Evolutionary conservation across 2,329 filamentous ascomycete genomes (phyloP).

Genomic region (Beauveria pseudobassiana): DNA sequence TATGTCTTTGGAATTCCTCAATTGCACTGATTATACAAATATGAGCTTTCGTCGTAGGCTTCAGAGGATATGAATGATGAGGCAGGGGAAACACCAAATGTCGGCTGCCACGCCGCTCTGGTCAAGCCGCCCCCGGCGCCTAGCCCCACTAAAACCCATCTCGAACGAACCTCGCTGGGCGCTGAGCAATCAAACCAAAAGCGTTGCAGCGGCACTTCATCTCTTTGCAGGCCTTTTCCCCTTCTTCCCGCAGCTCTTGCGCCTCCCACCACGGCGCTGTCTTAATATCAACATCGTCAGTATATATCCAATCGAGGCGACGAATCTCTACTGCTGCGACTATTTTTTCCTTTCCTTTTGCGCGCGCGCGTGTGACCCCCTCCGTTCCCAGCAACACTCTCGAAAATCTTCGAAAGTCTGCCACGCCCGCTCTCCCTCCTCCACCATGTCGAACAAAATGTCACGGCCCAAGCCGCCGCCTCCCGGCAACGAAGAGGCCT

Average conservation of each 20-base stretch:
- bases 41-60: background rate
- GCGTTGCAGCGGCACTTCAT: background rate
- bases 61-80: background rate
- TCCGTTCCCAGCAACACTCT: background rate
- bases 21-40: background rate
- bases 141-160: constrained; percentile 9
- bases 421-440: background rate
- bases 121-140: background rate
- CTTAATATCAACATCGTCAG: background rate
- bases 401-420: background rate
- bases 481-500: constrained; percentile 81
- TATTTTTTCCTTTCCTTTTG: background rate
- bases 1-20: background rate
- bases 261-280: constrained; percentile 5
- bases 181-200: background rate
- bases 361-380: background rate
- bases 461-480: constrained; percentile 62
- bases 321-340: background rate
- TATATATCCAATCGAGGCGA: background rate
- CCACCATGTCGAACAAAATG: constrained; percentile 35
- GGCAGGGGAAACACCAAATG: background rate
- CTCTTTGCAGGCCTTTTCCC: background rate
- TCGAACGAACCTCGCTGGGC: background rate
- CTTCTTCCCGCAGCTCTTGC: constrained; percentile 1
- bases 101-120: background rate